These are phyloP conservation scores for Rhododendron henanense DNA, from an alignment of 148 eudicot genomes.

Conservation along the genomic window DNA sequence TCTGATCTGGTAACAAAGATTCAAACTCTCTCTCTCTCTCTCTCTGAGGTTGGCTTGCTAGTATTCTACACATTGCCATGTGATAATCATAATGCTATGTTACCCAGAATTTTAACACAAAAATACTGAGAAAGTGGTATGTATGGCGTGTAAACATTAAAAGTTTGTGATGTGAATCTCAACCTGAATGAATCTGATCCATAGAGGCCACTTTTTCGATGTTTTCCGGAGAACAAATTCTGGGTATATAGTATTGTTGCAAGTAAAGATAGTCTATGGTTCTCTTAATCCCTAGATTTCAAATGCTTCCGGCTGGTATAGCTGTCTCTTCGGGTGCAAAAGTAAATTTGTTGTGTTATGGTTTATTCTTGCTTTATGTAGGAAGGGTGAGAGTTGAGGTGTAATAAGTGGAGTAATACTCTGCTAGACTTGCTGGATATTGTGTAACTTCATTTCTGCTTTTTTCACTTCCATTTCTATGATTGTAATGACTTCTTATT, in stretches of 20 bases:
- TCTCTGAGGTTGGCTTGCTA: neutral
- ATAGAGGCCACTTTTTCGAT: neutral
- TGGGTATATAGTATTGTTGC: neutral
- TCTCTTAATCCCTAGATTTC: neutral
- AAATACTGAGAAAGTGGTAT: neutral
- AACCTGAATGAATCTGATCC: neutral
- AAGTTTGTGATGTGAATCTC: neutral
- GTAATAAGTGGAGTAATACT: neutral
- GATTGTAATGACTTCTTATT: neutral
- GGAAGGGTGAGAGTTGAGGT: neutral
- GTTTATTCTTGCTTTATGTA: conserved; percentile 10
- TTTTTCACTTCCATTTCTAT: neutral
- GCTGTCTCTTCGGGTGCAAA: neutral
- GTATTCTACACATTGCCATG: neutral
- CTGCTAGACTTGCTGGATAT: neutral
- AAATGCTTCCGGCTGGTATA: neutral
- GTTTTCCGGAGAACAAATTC: neutral
- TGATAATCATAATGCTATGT: neutral
- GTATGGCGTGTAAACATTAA: neutral
- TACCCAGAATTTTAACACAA: neutral
- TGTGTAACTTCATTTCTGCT: neutral
- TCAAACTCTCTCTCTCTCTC: neutral
- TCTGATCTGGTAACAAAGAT: neutral
- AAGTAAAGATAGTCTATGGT: neutral
- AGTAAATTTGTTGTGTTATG: neutral